Evolutionary conservation across 352 stramenopile genomes (phyloP).

Genomic region (Globisporangium cylindrosporum): DNA sequence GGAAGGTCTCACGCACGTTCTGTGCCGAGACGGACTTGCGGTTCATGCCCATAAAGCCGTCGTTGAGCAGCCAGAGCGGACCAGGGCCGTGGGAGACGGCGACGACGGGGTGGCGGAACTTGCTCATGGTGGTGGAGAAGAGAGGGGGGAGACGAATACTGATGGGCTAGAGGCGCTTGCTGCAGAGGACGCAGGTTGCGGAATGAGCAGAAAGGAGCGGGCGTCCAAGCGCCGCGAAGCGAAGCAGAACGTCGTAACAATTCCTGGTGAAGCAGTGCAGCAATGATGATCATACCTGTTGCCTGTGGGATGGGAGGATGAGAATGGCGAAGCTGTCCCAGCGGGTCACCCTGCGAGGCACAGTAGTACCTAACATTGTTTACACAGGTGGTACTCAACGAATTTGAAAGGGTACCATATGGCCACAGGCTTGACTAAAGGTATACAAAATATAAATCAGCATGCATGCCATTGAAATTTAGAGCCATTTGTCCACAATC

Average conservation of each 20-base stretch:
- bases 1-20: neutral
- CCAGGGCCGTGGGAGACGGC: slow-evolving; percentile 19
- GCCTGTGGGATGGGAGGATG: neutral
- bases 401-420: too few relatives aligned
- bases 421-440: too few relatives aligned
- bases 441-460: too few relatives aligned
- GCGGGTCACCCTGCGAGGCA: neutral
- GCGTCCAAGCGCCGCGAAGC: neutral
- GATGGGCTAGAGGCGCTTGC: too few relatives aligned
- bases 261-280: too few relatives aligned
- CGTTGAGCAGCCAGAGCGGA: slow-evolving; percentile 46
- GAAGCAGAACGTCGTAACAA: too few relatives aligned
- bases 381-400: too few relatives aligned
- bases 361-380: too few relatives aligned
- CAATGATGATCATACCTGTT: too few relatives aligned
- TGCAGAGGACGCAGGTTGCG: neutral
- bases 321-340: neutral
- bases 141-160: neutral
- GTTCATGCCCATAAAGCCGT: slow-evolving; percentile 21
- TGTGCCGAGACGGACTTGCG: neutral
- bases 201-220: neutral
- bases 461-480: too few relatives aligned
- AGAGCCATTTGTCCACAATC: too few relatives aligned
- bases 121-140: neutral
- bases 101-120: slow-evolving; percentile 3